phyloP scores from a whole-genome alignment of 106 monocot genomes.

The Dendrobium catenatum region DNA sequence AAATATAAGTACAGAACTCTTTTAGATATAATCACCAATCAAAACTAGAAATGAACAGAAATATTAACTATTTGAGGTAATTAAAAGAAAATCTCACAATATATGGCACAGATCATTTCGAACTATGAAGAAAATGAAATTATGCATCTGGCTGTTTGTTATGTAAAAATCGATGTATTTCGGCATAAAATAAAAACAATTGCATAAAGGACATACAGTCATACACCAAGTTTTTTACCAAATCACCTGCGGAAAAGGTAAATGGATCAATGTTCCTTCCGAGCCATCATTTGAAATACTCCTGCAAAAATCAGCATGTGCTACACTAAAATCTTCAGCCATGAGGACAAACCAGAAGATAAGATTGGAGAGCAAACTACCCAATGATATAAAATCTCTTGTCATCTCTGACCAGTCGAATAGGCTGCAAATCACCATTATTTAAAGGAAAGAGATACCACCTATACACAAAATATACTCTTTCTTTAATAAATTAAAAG shows the following conservation, averaged over 20 bases:
- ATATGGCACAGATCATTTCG: not conserved
- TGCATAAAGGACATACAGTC: not conserved
- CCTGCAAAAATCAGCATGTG: conserved; percentile 30
- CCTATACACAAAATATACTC: conserved; percentile 21
- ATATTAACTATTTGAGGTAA: not conserved
- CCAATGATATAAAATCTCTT: conserved; percentile 43
- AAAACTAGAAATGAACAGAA: not conserved
- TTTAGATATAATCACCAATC: not conserved
- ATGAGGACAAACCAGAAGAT: not conserved
- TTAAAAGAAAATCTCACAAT: not conserved
- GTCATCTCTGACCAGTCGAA: conserved; percentile 57
- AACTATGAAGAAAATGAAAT: not conserved
- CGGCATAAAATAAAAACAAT: not conserved
- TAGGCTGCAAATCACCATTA: conserved; percentile 27
- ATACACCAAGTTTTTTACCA: not conserved
- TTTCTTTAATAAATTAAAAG: not conserved
- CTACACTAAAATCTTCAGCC: not conserved
- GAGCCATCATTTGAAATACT: conserved; percentile 14
- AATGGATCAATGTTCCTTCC: conserved; percentile 27
- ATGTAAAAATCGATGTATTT: not conserved
- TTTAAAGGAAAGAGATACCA: conserved; percentile 83
- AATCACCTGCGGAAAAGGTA: conserved; percentile 65
- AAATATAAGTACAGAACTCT: not conserved
- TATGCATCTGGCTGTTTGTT: not conserved
- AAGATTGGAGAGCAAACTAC: conserved; percentile 15